phyloP scores from a whole-genome alignment of 2,329 filamentous ascomycete species.

The Hypoxylon sp. region DNA sequence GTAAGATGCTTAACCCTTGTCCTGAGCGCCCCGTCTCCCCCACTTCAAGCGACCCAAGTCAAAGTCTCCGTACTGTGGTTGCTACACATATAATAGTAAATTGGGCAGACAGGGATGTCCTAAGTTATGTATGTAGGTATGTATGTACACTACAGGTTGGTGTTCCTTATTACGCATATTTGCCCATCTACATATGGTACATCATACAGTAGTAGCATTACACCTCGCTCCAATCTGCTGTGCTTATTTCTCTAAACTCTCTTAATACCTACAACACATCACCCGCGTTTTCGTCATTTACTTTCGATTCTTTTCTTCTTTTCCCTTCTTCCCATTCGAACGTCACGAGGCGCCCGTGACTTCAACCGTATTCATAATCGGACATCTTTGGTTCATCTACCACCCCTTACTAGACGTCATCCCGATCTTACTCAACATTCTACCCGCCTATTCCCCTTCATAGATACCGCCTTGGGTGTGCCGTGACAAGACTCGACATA shows the following conservation, averaged over 20 bases:
- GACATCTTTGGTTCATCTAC: conserved; percentile 35
- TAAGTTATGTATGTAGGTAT: conserved; percentile 33
- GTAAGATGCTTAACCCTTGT: conserved; percentile 46
- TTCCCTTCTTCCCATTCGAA: conserved; percentile 37
- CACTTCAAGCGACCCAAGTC: conserved; percentile 44
- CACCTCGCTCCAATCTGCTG: conserved; percentile 48
- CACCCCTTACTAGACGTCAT: conserved; percentile 27
- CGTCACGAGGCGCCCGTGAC: conserved; percentile 37
- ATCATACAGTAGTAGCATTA: conserved; percentile 46
- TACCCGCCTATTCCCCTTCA: conserved; percentile 18
- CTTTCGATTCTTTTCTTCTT: conserved; percentile 39
- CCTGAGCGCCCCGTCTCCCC: conserved; percentile 41
- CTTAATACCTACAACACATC: conserved; percentile 45
- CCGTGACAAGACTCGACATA: background rate
- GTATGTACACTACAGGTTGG: conserved; percentile 37
- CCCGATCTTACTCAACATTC: conserved; percentile 17
- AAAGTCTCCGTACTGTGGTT: conserved; percentile 45
- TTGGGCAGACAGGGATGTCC: conserved; percentile 41
- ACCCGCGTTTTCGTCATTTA: conserved; percentile 48
- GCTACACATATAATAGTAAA: conserved; percentile 41
- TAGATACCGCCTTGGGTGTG: conserved; percentile 5
- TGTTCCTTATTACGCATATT: conserved; percentile 47
- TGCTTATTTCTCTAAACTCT: conserved; percentile 47
- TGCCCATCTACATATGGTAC: conserved; percentile 48
- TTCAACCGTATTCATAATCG: conserved; percentile 25